Conservation (phyloP, 192 early-diverging fungal genomes). For the Polychytrium aggregatum region DNA sequence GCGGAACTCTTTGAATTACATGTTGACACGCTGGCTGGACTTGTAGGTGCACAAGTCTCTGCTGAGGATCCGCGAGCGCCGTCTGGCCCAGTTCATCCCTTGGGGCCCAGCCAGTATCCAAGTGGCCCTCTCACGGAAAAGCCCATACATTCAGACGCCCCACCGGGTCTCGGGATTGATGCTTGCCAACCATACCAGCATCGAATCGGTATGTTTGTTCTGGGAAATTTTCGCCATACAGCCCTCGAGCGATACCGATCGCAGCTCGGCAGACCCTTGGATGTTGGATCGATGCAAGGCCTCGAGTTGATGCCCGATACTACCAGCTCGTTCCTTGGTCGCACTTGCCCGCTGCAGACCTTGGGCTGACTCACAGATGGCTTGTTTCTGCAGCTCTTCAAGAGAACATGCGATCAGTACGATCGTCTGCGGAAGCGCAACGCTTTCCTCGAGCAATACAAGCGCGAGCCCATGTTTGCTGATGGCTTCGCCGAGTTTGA, state of each 20-base stretch:
- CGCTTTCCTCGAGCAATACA: slow-evolving; percentile 92
- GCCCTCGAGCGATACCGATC: too few species aligned
- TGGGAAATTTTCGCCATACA: background rate
- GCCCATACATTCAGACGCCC: slow-evolving; percentile 81
- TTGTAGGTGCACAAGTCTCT: slow-evolving; percentile 96
- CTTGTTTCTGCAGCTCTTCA: slow-evolving; percentile 57
- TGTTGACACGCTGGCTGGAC: too few species aligned
- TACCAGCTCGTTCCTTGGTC: too few species aligned
- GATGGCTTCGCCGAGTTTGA: slow-evolving; percentile 90
- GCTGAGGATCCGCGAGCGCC: slow-evolving; percentile 84
- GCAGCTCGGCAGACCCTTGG: too few species aligned
- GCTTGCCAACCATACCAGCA: slow-evolving; percentile 97
- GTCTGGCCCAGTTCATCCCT: slow-evolving; percentile 93
- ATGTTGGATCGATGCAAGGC: too few species aligned
- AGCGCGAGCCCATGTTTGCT: slow-evolving; percentile 58
- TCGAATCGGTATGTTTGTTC: slow-evolving; percentile 44
- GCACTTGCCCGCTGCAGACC: too few species aligned
- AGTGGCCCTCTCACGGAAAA: slow-evolving; percentile 87
- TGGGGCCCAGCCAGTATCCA: slow-evolving; percentile 99
- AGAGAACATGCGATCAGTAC: slow-evolving; percentile 84
- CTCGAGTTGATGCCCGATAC: too few species aligned
- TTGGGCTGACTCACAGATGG: slow-evolving; percentile 5
- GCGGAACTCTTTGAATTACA: background rate
- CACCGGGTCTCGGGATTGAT: slow-evolving; percentile 95
- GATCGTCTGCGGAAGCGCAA: slow-evolving; percentile 88